These are phyloP conservation scores for Pichia occidentalis DNA, from an alignment of 805 yeast species.

Conservation along the genomic window DNA sequence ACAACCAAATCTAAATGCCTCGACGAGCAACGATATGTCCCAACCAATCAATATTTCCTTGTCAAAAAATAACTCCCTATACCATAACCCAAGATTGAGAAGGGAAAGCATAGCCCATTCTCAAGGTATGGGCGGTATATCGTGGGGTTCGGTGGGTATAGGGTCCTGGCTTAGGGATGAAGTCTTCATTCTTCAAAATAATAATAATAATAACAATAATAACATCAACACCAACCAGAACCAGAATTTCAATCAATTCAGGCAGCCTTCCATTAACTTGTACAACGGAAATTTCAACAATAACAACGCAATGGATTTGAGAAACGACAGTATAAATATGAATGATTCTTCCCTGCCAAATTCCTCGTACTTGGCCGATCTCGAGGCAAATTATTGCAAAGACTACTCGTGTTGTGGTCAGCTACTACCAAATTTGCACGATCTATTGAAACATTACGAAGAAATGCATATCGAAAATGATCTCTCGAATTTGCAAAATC, in stretches of 20 bases:
- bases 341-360: constrained; percentile 56
- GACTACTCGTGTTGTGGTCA: constrained; percentile 97
- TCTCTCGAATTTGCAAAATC: constrained; percentile 27
- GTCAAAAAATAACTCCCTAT: constrained; percentile 31
- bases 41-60: constrained; percentile 37
- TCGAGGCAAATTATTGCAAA: constrained; percentile 93
- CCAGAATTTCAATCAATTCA: constrained; percentile 10
- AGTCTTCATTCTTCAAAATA: constrained; percentile 46
- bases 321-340: constrained; percentile 27
- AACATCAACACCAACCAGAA: constrained; percentile 17
- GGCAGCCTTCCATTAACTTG: constrained; percentile 16
- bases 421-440: constrained; percentile 86
- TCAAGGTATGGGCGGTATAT: constrained; percentile 96
- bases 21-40: constrained; percentile 16
- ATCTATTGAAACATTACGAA: constrained; percentile 87
- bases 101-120: constrained; percentile 92
- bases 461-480: constrained; percentile 79
- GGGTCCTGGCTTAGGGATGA: constrained; percentile 97
- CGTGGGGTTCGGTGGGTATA: constrained; percentile 94
- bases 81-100: constrained; percentile 50
- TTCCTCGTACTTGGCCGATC: constrained; percentile 79
- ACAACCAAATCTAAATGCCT: constrained; percentile 14
- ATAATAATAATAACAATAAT: constrained; percentile 4
- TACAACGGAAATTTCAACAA: constrained; percentile 16
- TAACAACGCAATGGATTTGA: constrained; percentile 21